These are phyloP conservation scores for Arthroderma sp. DNA, from an alignment of 2,329 filamentous ascomycete species.

Conservation along the genomic window DNA sequence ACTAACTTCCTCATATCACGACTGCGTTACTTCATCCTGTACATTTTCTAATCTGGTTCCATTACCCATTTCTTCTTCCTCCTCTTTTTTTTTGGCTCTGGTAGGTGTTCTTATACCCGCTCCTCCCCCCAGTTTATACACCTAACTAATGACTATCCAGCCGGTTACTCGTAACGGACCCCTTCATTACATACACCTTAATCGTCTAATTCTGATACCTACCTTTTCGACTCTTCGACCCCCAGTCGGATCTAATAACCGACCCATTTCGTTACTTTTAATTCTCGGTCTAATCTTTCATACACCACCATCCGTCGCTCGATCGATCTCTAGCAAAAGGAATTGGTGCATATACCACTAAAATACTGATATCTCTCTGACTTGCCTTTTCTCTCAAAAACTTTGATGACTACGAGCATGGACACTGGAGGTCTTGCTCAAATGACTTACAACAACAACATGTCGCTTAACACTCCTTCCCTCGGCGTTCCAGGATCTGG, in stretches of 20 bases:
- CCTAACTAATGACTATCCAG: background rate
- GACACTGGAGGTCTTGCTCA: conserved; percentile 99
- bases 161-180: background rate
- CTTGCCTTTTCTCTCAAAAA: conserved; percentile 10
- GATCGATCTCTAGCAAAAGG: background rate
- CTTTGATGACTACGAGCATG: conserved; percentile 39
- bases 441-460: conserved; percentile 77
- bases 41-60: conserved; percentile 2
- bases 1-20: background rate
- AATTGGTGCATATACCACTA: conserved; percentile 11
- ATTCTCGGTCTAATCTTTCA: conserved; percentile 1
- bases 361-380: conserved; percentile 20
- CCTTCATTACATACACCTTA: conserved; percentile 5
- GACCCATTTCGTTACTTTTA: background rate
- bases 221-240: background rate
- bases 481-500: conserved; percentile 66
- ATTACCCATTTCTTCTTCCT: background rate
- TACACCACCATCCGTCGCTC: background rate
- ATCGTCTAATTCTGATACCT: conserved; percentile 1
- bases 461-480: conserved; percentile 53
- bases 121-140: background rate
- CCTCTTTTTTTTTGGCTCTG: background rate
- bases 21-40: background rate
- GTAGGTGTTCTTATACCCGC: background rate
- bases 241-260: conserved; percentile 1